Conservation (phyloP, 495 filamentous ascomycete species). For the Aspergillus homomorphus region DNA sequence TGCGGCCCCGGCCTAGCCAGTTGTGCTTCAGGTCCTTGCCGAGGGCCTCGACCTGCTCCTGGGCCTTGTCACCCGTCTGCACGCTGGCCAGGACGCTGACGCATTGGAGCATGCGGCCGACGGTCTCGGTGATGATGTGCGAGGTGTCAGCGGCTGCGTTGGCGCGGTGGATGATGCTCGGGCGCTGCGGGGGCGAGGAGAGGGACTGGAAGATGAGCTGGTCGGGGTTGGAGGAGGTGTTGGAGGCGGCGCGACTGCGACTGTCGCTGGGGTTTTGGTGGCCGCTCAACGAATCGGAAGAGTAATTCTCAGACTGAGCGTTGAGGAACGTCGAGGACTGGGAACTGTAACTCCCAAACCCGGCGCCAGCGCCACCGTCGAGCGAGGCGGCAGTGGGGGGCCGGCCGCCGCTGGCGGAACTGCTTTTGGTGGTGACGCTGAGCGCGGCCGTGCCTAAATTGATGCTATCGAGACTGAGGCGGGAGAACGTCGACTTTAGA, state of each 20-base stretch:
- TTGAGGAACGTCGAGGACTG: conserved; percentile 69
- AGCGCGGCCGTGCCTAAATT: conserved; percentile 54
- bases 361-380: conserved; percentile 47
- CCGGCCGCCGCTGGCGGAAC: conserved; percentile 41
- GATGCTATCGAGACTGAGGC: conserved; percentile 80
- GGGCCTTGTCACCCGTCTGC: conserved; percentile 65
- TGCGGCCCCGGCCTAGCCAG: conserved; percentile 88
- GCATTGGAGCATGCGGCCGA: conserved; percentile 94
- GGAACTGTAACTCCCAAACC: conserved; percentile 68
- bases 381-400: conserved; percentile 70
- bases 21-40: conserved; percentile 87
- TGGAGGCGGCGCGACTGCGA: conserved; percentile 74
- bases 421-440: conserved; percentile 47
- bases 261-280: conserved; percentile 17
- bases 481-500: conserved; percentile 85
- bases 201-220: conserved; percentile 50
- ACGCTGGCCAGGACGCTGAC: conserved; percentile 83
- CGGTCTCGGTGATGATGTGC: conserved; percentile 82
- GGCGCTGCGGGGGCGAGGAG: conserved; percentile 49
- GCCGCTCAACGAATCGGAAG: conserved; percentile 42
- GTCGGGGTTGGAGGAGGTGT: conserved; percentile 66
- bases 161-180: conserved; percentile 38
- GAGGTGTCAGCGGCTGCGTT: conserved; percentile 58
- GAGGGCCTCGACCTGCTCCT: conserved; percentile 78
- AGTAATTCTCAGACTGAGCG: conserved; percentile 45